Evolutionary conservation across 305 asterid species (phyloP), one percentile per base, ranked within the genome.

Genomic region (Plantago lanceolata): DNA sequence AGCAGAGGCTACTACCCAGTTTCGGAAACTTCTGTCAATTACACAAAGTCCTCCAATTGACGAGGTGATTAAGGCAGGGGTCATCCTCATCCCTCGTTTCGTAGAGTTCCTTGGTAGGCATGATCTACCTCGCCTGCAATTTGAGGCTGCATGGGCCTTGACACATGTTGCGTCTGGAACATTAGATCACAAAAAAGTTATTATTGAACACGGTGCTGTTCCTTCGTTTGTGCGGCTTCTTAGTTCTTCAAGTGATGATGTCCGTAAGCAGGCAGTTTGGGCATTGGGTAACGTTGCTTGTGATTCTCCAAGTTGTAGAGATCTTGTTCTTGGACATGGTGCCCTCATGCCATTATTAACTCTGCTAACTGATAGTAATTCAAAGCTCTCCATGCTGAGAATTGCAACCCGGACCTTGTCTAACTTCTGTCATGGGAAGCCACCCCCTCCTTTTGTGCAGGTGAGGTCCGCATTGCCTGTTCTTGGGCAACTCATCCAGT

Each of bases 191-290:
- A 81, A 84, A 26, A 67, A 73, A 55, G 76, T 81, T 63, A 84
- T 81, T 58, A 81, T 78, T 68, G 82, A 81, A 16, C 84, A 81
- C 43, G 86, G 84, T 28, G 86, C 86, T 59, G 86, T 81, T 59
- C 84, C 86, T 8, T 73, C 48, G 70, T 81, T 81, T 71, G 81
- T 78, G 51, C 74, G 73, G 48, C 84, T 81, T 68, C 82, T 81
- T 48, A 68, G 73, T 71, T 81, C 86, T 58, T 54, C 78, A 58
- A 81, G 80, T 65, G 84, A 78, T 63, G 86, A 81, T 71, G 84
- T 81, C 50, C 86, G 86, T 64, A 84, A 81, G 69, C 86, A 85
- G 94, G 94, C 94, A 47, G 85, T 86, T 67, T 86, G 95, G 95
- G 95, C 95, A 53, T 84, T 86, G 76, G 79, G 86, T 65, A 81